These are phyloP conservation scores for Ammopiptanthus mongolicus DNA, from an alignment of 306 rosid species.

Conservation along the genomic window DNA sequence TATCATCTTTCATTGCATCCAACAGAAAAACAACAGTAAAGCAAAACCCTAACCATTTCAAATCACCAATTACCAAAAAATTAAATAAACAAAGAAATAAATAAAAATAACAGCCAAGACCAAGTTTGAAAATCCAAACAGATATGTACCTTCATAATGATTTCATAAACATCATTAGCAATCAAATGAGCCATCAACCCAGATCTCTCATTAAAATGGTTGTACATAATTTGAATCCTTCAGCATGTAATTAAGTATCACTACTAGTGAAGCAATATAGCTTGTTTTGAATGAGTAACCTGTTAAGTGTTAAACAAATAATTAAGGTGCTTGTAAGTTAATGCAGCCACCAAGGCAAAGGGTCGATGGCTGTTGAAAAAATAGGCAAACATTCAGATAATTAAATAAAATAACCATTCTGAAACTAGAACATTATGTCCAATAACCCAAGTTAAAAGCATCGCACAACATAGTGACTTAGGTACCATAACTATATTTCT, in stretches of 20 bases:
- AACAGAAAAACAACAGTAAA: no score
- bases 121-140: not conserved
- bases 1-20: slow-evolving; percentile 46
- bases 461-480: no score
- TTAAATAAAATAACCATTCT: not conserved
- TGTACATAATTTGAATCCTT: slow-evolving; percentile 61
- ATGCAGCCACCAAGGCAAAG: not conserved
- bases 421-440: no score
- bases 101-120: no score
- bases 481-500: no score
- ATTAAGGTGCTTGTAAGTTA: slow-evolving; percentile 7
- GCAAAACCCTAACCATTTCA: no score
- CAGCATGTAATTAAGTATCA: slow-evolving; percentile 40
- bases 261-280: not conserved
- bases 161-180: slow-evolving; percentile 76
- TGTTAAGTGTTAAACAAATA: slow-evolving; percentile 10
- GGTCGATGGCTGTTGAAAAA: slow-evolving; percentile 29
- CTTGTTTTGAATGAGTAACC: slow-evolving; percentile 6
- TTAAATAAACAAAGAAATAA: not conserved
- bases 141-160: slow-evolving; percentile 57
- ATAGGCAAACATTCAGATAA: slow-evolving; percentile 22
- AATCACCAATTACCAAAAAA: no score
- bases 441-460: no score
- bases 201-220: slow-evolving; percentile 60
- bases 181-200: slow-evolving; percentile 64